These are phyloP conservation scores for Wickerhamomyces chaumierensis DNA, from an alignment of 805 yeast genomes.

Conservation along the genomic window DNA sequence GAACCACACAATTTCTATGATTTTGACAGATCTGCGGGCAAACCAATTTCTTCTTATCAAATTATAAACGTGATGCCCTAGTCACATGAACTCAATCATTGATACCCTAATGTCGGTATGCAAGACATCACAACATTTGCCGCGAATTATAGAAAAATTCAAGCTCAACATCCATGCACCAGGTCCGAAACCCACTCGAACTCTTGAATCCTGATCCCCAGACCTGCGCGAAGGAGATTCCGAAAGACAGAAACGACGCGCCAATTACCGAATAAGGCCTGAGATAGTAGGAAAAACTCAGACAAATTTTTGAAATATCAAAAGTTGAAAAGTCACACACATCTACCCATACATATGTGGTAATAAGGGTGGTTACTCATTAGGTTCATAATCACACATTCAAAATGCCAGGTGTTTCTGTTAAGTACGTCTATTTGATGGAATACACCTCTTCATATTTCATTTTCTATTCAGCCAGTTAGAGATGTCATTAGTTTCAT, in stretches of 20 bases:
- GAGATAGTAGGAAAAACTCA: constrained; percentile 5
- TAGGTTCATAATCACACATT: constrained; percentile 17
- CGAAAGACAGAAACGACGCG: neutral
- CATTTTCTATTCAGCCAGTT: neutral
- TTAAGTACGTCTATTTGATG: constrained; percentile 60
- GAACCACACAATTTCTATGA: too few species aligned
- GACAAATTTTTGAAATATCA: constrained; percentile 8
- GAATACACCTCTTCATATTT: neutral
- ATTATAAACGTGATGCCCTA: neutral
- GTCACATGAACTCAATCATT: neutral
- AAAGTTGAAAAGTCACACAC: constrained; percentile 8
- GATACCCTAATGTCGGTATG: too few species aligned
- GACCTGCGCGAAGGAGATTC: constrained; percentile 1
- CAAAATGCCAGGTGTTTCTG: constrained; percentile 94
- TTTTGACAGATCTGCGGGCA: too few species aligned
- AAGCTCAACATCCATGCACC: too few species aligned
- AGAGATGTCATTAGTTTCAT: neutral
- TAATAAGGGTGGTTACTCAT: constrained; percentile 1
- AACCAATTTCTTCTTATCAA: too few species aligned
- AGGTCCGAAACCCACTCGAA: neutral
- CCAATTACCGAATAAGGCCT: constrained; percentile 1
- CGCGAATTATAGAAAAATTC: too few species aligned
- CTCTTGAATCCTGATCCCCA: neutral
- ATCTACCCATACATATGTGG: constrained; percentile 12
- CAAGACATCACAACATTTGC: neutral